Conservation (phyloP, 306 rosid genomes). For the Dryas drummondii region DNA sequence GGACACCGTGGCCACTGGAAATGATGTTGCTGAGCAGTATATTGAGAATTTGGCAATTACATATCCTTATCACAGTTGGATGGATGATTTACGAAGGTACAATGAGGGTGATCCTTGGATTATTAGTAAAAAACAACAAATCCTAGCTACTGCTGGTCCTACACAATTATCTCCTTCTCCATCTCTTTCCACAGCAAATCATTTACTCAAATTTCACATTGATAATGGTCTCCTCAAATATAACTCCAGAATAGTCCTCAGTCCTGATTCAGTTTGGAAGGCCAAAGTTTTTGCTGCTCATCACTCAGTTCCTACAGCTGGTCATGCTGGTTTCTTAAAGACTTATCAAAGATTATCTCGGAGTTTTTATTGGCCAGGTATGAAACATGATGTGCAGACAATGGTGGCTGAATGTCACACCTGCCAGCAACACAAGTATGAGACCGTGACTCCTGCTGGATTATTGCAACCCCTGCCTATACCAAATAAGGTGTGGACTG, state of each 20-base stretch:
- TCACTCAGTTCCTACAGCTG: not conserved
- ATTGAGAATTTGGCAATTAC: not conserved
- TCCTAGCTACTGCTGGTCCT: not conserved
- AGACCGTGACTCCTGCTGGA: not conserved
- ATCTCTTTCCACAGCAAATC: no score
- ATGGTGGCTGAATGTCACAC: not conserved
- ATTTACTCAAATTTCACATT: no score
- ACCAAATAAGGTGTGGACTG: not conserved
- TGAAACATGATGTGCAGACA: not conserved
- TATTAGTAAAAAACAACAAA: rapidly evolving
- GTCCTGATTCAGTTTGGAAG: not conserved
- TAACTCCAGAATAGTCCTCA: not conserved
- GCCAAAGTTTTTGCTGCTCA: not conserved
- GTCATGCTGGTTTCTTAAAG: not conserved
- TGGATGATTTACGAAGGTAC: not conserved
- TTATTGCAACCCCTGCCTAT: not conserved
- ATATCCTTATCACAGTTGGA: not conserved
- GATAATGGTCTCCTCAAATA: not conserved
- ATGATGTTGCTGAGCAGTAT: not conserved
- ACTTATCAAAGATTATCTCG: not conserved
- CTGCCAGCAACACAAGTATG: not conserved
- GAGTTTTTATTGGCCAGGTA: not conserved
- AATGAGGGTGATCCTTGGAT: not conserved
- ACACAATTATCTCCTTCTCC: no score
- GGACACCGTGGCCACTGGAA: no score